Conservation (phyloP, 768 basidiomycete genomes). For the Phaeotremella fagi region DNA sequence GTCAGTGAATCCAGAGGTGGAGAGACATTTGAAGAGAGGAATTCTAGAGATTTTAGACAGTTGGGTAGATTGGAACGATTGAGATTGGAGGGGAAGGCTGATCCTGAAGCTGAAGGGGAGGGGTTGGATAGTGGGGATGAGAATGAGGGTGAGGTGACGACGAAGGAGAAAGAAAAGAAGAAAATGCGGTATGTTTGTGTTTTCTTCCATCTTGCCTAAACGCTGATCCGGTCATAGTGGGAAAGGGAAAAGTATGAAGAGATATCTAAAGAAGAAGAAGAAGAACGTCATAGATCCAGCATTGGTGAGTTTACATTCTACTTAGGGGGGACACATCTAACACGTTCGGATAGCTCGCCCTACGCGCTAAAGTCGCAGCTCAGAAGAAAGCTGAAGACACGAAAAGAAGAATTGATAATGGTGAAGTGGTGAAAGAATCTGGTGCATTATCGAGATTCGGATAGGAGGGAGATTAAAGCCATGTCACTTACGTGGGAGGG, state of each 20-base stretch:
- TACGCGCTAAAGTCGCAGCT: constrained; percentile 34
- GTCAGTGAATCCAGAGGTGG: constrained; percentile 31
- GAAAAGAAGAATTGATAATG: constrained; percentile 19
- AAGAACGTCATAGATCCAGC: constrained; percentile 88
- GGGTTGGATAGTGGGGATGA: constrained; percentile 58
- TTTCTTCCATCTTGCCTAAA: neutral
- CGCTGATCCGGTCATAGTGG: constrained; percentile 52
- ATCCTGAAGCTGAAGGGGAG: constrained; percentile 18
- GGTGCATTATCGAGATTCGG: constrained; percentile 41
- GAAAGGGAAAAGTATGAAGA: constrained; percentile 72
- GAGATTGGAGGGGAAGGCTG: constrained; percentile 62
- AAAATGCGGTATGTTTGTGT: constrained; percentile 44
- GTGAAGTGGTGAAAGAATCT: constrained; percentile 30
- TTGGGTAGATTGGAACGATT: constrained; percentile 64
- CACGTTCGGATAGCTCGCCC: constrained; percentile 21
- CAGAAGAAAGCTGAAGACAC: constrained; percentile 30
- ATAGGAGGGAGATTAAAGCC: too few species aligned
- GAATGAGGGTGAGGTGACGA: constrained; percentile 54
- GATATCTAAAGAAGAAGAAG: constrained; percentile 79
- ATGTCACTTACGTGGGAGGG: too few species aligned
- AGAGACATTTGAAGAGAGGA: constrained; percentile 48
- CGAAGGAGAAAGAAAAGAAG: constrained; percentile 47
- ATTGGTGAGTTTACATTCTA: constrained; percentile 47
- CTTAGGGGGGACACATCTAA: neutral
- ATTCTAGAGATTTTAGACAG: constrained; percentile 32